Conservation (phyloP, 1,139 yeast species). For the Magnusiomyces tetraspermus region DNA sequence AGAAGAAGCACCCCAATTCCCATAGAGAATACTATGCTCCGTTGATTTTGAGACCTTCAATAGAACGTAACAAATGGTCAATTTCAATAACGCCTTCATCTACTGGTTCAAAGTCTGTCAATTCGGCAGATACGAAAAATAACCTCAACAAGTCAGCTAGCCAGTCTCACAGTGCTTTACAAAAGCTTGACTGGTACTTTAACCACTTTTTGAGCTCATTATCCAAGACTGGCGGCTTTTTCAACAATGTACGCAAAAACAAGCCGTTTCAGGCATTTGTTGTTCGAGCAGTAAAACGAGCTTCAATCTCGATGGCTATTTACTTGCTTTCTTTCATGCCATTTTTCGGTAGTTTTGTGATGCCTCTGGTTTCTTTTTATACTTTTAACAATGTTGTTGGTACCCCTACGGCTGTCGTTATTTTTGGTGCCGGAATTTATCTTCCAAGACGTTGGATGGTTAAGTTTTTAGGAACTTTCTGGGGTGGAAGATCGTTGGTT, state of each 20-base stretch:
- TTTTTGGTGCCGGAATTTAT: constrained; percentile 33
- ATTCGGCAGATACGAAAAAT: not conserved
- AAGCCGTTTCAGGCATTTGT: constrained; percentile 15
- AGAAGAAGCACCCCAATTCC: constrained; percentile 33
- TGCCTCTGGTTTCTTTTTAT: constrained; percentile 39
- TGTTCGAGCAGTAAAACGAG: constrained; percentile 23
- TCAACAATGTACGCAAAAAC: constrained; percentile 7
- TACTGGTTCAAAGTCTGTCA: not conserved
- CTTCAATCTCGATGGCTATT: constrained; percentile 23
- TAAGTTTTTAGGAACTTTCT: constrained; percentile 37
- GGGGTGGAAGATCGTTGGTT: constrained; percentile 40
- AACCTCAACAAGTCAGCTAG: not conserved
- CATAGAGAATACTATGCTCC: constrained; percentile 23
- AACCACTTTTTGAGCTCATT: not conserved
- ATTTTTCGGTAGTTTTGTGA: constrained; percentile 35
- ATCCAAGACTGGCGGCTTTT: not conserved
- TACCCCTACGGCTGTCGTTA: constrained; percentile 36
- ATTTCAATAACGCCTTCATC: not conserved
- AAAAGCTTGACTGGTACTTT: not conserved
- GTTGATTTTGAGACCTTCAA: constrained; percentile 16
- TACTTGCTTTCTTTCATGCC: constrained; percentile 33
- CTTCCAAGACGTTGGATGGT: constrained; percentile 34
- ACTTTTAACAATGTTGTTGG: constrained; percentile 42
- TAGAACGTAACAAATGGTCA: not conserved
- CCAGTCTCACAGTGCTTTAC: not conserved